phyloP scores from a whole-genome alignment of 352 stramenopile species.

The Blastocystis sp. region DNA sequence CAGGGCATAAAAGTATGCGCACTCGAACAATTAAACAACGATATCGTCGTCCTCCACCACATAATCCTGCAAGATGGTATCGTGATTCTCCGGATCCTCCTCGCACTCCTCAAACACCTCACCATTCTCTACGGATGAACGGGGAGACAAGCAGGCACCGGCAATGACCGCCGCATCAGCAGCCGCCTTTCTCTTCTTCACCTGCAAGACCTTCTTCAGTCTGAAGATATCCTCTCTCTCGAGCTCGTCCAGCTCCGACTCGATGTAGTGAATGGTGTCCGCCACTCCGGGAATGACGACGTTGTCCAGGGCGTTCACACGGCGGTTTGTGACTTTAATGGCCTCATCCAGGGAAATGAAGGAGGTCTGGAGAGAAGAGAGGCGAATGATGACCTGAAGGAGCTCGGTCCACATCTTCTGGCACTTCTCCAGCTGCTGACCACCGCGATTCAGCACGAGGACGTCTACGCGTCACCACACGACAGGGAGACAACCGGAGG shows the following conservation, averaged over 20 bases:
- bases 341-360: constrained; percentile 98
- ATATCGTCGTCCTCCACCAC: constrained; percentile 76
- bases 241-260: constrained; percentile 92
- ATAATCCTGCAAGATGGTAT: constrained; percentile 76
- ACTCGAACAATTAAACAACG: constrained; percentile 72
- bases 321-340: constrained; percentile 94
- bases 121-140: constrained; percentile 16
- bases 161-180: constrained; percentile 74
- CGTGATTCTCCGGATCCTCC: constrained; percentile 72
- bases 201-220: constrained; percentile 93
- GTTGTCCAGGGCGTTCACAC: constrained; percentile 98
- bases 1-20: constrained; percentile 40
- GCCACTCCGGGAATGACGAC: constrained; percentile 97
- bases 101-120: constrained; percentile 60
- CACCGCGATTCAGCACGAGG: constrained; percentile 89
- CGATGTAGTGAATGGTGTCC: constrained; percentile 92
- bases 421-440: constrained; percentile 93
- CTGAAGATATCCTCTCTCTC: constrained; percentile 90
- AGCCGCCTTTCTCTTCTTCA: constrained; percentile 88
- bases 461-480: constrained; percentile 76
- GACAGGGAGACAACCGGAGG: background rate
- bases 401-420: constrained; percentile 82
- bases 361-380: constrained; percentile 88
- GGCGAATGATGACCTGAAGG: constrained; percentile 81
- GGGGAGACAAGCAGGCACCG: constrained; percentile 74